Evolutionary conservation across 2,329 filamentous ascomycete species (phyloP).

Genomic region (Simplicillium aogashimaense): DNA sequence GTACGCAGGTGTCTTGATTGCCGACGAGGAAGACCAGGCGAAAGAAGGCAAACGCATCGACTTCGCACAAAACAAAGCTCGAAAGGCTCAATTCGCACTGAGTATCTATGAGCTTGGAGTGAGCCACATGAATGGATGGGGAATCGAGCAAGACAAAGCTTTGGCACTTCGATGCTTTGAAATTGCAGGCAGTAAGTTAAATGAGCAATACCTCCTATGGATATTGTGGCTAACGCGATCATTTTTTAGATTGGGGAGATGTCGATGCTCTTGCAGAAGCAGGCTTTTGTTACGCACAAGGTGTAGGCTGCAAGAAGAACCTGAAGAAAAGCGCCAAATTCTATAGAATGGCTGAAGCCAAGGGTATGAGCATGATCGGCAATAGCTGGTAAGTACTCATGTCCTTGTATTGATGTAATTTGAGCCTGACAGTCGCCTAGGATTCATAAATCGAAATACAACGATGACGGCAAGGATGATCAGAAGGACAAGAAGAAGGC

Average conservation of each 20-base stretch:
- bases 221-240: slow-evolving; percentile 11
- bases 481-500: slow-evolving; percentile 49
- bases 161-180: slow-evolving; percentile 90
- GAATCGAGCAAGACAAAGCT: slow-evolving; percentile 82
- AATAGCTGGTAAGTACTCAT: slow-evolving; percentile 77
- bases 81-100: slow-evolving; percentile 86
- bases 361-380: slow-evolving; percentile 94
- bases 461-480: slow-evolving; percentile 45
- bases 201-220: not conserved
- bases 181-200: slow-evolving; percentile 74
- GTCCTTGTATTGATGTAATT: not conserved
- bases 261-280: slow-evolving; percentile 88
- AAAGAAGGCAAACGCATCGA: slow-evolving; percentile 57
- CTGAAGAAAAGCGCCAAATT: slow-evolving; percentile 87
- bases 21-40: slow-evolving; percentile 63
- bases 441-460: slow-evolving; percentile 96
- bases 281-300: slow-evolving; percentile 92
- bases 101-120: slow-evolving; percentile 95
- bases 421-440: slow-evolving; percentile 30
- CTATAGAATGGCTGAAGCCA: slow-evolving; percentile 82
- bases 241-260: slow-evolving; percentile 75
- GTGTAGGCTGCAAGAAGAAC: slow-evolving; percentile 90
- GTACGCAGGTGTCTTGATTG: slow-evolving; percentile 69
- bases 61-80: slow-evolving; percentile 63
- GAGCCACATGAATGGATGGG: slow-evolving; percentile 97